phyloP scores from a whole-genome alignment of 2,329 filamentous ascomycete species.

The Aureobasidium sp. region DNA sequence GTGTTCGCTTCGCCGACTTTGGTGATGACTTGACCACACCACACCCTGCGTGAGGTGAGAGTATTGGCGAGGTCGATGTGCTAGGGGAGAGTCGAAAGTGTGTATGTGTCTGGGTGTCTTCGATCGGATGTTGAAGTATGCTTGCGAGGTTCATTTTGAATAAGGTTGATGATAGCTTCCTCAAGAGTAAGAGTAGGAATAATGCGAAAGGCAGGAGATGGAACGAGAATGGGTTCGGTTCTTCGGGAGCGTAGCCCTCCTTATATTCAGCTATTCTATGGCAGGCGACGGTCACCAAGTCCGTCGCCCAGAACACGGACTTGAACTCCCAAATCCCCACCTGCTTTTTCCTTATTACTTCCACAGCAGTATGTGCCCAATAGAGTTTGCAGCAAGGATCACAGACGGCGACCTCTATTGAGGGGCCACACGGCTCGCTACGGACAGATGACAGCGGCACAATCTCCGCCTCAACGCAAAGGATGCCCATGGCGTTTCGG shows the following conservation, averaged over 20 bases:
- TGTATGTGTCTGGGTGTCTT: not conserved
- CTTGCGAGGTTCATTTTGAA: not conserved
- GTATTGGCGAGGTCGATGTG: not conserved
- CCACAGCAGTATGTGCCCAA: not conserved
- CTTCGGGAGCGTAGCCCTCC: not conserved
- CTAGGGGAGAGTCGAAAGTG: not conserved
- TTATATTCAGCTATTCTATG: not conserved
- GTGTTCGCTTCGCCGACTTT: not conserved
- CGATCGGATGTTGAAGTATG: not conserved
- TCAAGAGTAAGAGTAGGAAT: not conserved
- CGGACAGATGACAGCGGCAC: not conserved
- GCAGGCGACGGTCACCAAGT: not conserved
- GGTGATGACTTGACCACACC: not conserved
- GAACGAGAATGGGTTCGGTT: not conserved
- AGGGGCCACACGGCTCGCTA: not conserved
- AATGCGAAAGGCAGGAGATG: too few relatives aligned
- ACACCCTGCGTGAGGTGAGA: not conserved
- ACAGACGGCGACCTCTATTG: not conserved
- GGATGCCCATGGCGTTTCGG: not conserved
- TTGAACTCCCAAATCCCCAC: not conserved
- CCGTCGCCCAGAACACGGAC: not conserved
- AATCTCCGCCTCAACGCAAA: not conserved
- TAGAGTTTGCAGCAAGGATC: not conserved
- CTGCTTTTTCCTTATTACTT: not conserved
- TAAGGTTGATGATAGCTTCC: not conserved